Evolutionary conservation across 2,329 filamentous ascomycete genomes (phyloP), one percentile per base, ranked within the genome.

Genomic region (Calonectria ilicicola): DNA sequence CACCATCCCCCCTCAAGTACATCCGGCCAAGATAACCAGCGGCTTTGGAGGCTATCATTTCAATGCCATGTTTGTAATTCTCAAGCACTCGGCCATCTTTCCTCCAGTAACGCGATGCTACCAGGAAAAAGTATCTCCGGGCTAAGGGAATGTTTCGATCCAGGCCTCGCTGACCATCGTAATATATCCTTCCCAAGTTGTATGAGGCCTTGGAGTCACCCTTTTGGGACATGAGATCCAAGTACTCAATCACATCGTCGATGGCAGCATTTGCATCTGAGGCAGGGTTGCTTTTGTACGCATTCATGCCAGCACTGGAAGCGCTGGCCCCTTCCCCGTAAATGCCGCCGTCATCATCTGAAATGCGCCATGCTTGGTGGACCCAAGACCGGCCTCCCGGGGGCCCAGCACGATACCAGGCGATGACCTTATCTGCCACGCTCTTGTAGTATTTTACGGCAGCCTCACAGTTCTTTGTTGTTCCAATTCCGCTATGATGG

Each of bases 311-410:
- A 0, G 97, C 93, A 81, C 95, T 98, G 27, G 93, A 93, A 46
- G 93, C 94, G 81, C 96, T 98, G 15, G 97, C 97, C 4, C 97
- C 97, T 84, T 98, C 95, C 58, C 97, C 97, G 82, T 98, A 99
- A 8, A 98, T 93, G 51, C 97, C 97, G 9, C 97, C 97, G 35
- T 93, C 87, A 62, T 98, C 95, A 80, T 99, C 97, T 4, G 95
- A 94, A 79, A 98, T 94, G 69, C 95, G 91, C 85, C 94, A 97
- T 8, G 93, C 91, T 80, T 98, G 94, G 35, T 91, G 90, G 2
- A 93, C 88, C 88, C 97, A 93, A 38, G 90, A 88, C 84, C 93
- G 92, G 5, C 97, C 97, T 14, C 96, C 96, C 0, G 97, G 96
- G 1, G 97, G 96, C 0, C 97, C 97, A 5, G 95, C 95, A 56